Conservation (phyloP, 1,139 yeast species). For the Pichia sp. region DNA sequence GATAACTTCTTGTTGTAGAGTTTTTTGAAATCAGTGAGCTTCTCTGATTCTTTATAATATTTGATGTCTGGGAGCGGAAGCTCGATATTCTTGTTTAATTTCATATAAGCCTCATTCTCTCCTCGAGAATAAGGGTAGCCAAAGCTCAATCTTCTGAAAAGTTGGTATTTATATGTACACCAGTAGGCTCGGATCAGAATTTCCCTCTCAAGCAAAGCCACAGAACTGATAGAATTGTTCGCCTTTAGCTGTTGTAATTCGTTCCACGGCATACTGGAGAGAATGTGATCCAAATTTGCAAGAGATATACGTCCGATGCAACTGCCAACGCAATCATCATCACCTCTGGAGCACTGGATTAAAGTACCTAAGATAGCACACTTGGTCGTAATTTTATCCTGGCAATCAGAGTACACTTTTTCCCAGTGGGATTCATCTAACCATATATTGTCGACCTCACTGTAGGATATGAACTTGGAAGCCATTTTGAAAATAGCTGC, state of each 20-base stretch:
- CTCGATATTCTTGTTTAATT: conserved; percentile 26
- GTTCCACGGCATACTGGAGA: background rate
- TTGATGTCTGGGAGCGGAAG: conserved; percentile 33
- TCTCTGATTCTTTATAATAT: conserved; percentile 26
- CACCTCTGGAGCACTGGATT: conserved; percentile 25
- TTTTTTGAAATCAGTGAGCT: conserved; percentile 18
- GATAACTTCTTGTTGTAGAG: conserved; percentile 16
- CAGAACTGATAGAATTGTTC: conserved; percentile 26
- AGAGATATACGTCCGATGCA: conserved; percentile 31
- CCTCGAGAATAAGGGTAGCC: conserved; percentile 40
- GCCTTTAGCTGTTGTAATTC: conserved; percentile 15
- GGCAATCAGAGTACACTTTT: conserved; percentile 35
- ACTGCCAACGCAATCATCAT: conserved; percentile 31
- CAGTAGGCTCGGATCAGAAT: conserved; percentile 39
- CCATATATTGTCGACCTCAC: conserved; percentile 30
- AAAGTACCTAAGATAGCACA: conserved; percentile 27
- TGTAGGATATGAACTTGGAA: conserved; percentile 35
- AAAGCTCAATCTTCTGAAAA: conserved; percentile 36
- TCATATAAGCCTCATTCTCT: conserved; percentile 12
- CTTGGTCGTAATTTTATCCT: conserved; percentile 34
- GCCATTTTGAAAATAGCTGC: conserved; percentile 40
- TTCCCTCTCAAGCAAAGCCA: conserved; percentile 38
- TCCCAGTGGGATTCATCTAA: conserved; percentile 42
- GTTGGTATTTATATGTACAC: conserved; percentile 39
- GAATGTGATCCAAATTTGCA: conserved; percentile 25